These are phyloP conservation scores for Tetradesmus obliquus DNA, from an alignment of 139 green algal species.

Conservation along the genomic window DNA sequence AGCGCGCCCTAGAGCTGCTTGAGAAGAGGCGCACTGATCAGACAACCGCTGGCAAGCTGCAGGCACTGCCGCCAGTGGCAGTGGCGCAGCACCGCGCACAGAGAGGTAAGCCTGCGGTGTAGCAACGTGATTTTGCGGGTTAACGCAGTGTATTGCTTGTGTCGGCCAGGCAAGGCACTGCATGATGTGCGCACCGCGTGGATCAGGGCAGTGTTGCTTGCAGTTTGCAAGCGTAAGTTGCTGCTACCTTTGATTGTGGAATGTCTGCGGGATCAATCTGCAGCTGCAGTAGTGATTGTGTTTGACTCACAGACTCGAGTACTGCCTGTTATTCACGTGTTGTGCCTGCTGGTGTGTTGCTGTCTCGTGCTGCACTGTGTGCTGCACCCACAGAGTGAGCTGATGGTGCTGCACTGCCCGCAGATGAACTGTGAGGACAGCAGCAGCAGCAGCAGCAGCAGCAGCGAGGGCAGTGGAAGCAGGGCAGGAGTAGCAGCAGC, in stretches of 20 bases:
- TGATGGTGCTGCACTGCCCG: neutral
- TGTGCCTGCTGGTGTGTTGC: neutral
- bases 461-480: too few species aligned
- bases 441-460: neutral
- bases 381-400: neutral
- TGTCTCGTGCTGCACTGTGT: neutral
- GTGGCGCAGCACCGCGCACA: neutral
- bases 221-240: neutral
- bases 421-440: neutral
- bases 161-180: neutral
- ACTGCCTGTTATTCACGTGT: neutral
- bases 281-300: neutral
- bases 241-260: neutral
- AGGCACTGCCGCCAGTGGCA: slow-evolving; percentile 1
- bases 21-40: neutral
- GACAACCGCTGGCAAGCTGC: slow-evolving; percentile 19
- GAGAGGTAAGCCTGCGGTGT: neutral
- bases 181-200: too few species aligned
- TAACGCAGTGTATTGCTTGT: neutral
- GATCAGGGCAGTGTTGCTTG: too few species aligned
- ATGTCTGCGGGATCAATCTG: neutral
- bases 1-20: slow-evolving; percentile 46
- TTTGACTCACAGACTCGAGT: too few species aligned
- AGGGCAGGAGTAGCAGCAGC: neutral
- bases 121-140: neutral